Evolutionary conservation across 441 rosid species (phyloP), one percentile per base, ranked within the genome.

Genomic region (Erysimum cheiri): DNA sequence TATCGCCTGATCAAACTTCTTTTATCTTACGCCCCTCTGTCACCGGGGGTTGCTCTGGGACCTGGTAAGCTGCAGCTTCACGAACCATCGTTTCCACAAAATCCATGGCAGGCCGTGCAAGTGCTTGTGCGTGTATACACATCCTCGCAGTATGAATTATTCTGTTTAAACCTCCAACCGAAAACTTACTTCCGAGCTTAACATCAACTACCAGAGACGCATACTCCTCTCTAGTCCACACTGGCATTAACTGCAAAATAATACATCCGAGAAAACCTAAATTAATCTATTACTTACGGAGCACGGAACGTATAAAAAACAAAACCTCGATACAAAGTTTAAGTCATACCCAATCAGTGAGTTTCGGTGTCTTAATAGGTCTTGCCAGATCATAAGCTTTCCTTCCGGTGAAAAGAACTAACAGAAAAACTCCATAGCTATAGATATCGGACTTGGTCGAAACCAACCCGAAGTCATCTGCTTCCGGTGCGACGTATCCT

Each of bases 341-440:
- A 35, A 43, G 44, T 29, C 52, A 13, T 58, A 73, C 77, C 72
- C 40, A 41, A 14, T 32, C 63, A 67, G 24, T 31, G 55, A 73
- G 6, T 3, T 41, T 73, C 57, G 0, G 3, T 19, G 1, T n/a
- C 6, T 4, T 36, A 4, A 0, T 0, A 53, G 39, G 37, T 33
- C 29, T 44, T 3, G 0, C 1, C 4, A 2, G 2, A 40, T 59
- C 68, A 52, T 5, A 41, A 40, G 77, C 63, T 36, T 67, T 54
- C 63, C 7, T 67, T 59, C 77, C 68, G 0, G 73, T 73, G 35
- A 73, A 33, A 12, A 73, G 73, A 50, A 40, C 33, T 2, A 67
- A 19, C 57, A 67, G 26, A 2, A 73, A 58, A 22, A 73, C 48
- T 47, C 77, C 77, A 41, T 60, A 73, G 77, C 77, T 33, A 5